Evolutionary conservation across 2,329 filamentous ascomycete species (phyloP).

Genomic region (Tolypocladium endophyticum): DNA sequence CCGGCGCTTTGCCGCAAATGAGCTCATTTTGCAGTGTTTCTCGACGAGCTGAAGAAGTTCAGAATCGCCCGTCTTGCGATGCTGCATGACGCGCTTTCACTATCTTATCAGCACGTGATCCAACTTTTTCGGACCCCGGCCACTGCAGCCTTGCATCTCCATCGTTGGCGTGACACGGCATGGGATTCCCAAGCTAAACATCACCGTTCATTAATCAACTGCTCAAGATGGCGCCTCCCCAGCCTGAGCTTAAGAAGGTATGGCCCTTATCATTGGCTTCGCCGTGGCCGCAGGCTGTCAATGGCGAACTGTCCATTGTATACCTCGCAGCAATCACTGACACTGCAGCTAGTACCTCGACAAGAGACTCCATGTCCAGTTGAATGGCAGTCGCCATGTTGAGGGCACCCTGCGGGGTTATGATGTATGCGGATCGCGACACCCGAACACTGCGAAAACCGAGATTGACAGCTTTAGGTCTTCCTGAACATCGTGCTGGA

Average conservation of each 20-base stretch:
- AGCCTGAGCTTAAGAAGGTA: slow-evolving; percentile 98
- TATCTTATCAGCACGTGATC: slow-evolving; percentile 43
- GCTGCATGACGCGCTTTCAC: not conserved
- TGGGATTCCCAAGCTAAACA: not conserved
- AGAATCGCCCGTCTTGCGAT: not conserved
- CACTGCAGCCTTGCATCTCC: slow-evolving; percentile 13
- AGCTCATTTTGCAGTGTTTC: slow-evolving; percentile 31
- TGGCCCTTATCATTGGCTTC: not conserved
- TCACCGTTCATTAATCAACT: slow-evolving; percentile 9
- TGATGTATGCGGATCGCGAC: slow-evolving; percentile 54
- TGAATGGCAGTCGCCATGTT: slow-evolving; percentile 96
- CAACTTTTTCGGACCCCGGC: slow-evolving; percentile 11
- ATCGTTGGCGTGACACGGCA: slow-evolving; percentile 12
- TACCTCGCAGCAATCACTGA: slow-evolving; percentile 9
- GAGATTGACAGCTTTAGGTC: slow-evolving; percentile 48
- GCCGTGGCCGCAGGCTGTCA: not conserved
- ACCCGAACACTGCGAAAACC: not conserved
- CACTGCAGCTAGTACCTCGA: slow-evolving; percentile 72
- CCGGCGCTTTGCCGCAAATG: slow-evolving; percentile 52
- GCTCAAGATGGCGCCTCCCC: slow-evolving; percentile 87
- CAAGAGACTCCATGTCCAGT: slow-evolving; percentile 94
- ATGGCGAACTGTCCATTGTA: not conserved
- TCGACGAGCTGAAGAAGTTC: not conserved
- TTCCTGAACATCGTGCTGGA: slow-evolving; percentile 98
- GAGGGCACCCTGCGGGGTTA: slow-evolving; percentile 91